Conservation (phyloP, 139 green algal genomes). For the Volvox reticuliferus region DNA sequence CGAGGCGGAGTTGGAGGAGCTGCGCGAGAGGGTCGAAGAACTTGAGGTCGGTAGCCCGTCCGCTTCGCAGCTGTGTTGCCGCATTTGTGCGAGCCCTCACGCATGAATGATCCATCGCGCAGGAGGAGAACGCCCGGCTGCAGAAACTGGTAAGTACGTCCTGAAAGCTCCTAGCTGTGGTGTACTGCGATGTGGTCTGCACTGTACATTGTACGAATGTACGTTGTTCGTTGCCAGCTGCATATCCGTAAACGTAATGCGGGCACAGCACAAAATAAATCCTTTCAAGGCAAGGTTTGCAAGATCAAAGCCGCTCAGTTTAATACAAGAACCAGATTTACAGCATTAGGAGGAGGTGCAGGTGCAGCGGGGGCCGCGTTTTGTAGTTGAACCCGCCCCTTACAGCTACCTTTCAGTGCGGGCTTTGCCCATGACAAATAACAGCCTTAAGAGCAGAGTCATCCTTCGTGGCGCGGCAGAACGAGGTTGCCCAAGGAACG, state of each 20-base stretch:
- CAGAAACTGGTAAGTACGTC: constrained; percentile 47
- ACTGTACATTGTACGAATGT: too few relatives aligned
- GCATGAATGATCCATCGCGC: not conserved
- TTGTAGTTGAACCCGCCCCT: too few relatives aligned
- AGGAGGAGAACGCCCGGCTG: constrained; percentile 51
- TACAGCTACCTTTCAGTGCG: not conserved
- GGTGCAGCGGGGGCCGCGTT: too few relatives aligned
- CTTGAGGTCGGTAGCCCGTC: constrained; percentile 19
- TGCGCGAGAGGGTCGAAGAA: constrained; percentile 43
- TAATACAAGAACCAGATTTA: too few relatives aligned
- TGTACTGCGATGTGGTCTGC: too few relatives aligned
- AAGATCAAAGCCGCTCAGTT: too few relatives aligned
- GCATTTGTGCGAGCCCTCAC: not conserved
- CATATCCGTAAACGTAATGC: too few relatives aligned
- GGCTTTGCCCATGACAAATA: not conserved
- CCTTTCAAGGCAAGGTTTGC: too few relatives aligned
- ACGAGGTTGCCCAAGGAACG: not conserved
- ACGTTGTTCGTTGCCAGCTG: too few relatives aligned
- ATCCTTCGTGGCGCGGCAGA: constrained; percentile 35
- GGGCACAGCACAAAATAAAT: too few relatives aligned
- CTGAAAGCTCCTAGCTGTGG: not conserved
- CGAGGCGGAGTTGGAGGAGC: constrained; percentile 30
- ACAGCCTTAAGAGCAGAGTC: constrained; percentile 7
- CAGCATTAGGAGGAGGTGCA: too few relatives aligned
- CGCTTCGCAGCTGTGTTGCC: not conserved